Base-by-base conservation (phyloP, 257 asterid species). In the Ilex aquifolium region DNA sequence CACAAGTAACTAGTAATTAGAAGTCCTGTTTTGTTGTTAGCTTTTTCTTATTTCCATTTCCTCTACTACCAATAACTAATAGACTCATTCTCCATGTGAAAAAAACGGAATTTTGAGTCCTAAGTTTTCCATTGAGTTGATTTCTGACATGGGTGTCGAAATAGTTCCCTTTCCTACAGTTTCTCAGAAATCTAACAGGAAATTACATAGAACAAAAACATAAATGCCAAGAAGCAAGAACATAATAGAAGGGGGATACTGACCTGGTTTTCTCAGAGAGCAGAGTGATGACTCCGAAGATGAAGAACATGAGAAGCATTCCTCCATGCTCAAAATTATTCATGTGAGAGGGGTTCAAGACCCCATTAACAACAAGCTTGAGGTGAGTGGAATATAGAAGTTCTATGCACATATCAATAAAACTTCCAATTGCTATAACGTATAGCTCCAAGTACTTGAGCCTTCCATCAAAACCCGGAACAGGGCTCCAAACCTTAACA, bases 271-370 rank as follows among this genome's bases (percentile, higher is more conserved):
- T 90, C 82, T 86, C 95, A 1, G 96, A 84, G 50, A 93, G 77
- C 60, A 93, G 70, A 4, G 88, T 62, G n/a, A 84, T 74, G 50
- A 90, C 29, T 29, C 95, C 99, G 27, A 90, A 88, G 74, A 86
- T 61, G 80, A 90, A 83, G 90, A 90, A 93, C 99, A 90, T 87
- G 69, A 93, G 88, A 58, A 93, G 86, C 97, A 93, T 93, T 10
- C 99, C 99, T 1, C 95, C 80, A 74, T 93, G 99, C 83, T 93
- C 99, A 57, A 93, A 93, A 72, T 93, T 81, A 74, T 93, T 93
- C 96, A 90, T 85, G 62, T 90, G 99, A 52, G 75, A 32, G 31
- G 97, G 97, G 78, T 90, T 90, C 87, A 93, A 67, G 44, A 79
- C 77, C 44, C 97, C 97, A 77, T 85, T 15, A 71, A 79, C 96